Evolutionary conservation across 805 yeast species (phyloP).

Genomic region (Kodamaea hsintzibuensis): DNA sequence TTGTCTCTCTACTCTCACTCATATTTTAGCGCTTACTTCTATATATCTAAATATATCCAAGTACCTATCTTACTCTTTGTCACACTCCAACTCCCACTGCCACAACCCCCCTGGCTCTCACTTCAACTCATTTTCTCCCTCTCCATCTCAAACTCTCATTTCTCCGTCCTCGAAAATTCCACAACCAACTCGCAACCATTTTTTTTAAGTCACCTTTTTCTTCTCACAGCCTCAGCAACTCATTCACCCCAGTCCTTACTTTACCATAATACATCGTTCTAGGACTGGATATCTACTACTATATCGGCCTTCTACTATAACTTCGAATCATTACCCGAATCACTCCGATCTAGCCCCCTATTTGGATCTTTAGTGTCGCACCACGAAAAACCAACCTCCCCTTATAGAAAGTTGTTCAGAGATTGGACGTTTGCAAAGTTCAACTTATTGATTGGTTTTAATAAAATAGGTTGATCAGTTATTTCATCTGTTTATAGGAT

Average conservation of each 20-base stretch:
- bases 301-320: neutral
- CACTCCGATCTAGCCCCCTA: neutral
- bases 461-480: neutral
- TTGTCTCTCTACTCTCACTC: too few species aligned
- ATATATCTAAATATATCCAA: too few species aligned
- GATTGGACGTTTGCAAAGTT: neutral
- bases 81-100: too few species aligned
- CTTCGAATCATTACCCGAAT: neutral
- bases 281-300: neutral
- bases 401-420: neutral
- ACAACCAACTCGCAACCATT: neutral
- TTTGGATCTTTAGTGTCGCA: neutral
- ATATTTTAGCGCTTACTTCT: too few species aligned
- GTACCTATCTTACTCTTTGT: too few species aligned
- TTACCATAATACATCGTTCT: neutral
- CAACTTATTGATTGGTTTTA: too few species aligned
- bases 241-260: neutral
- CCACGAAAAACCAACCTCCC: neutral
- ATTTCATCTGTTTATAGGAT: neutral
- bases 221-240: neutral
- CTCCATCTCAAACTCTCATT: neutral
- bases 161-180: neutral
- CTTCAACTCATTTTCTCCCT: too few species aligned
- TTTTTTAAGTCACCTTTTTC: neutral
- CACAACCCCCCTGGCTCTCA: too few species aligned